Percentiles rank a stretch among this genome's conserved stretches.
These are phyloP conservation scores for Coemansia sp. DNA, from an alignment of 192 early-diverging fungal species.

Conservation along the genomic window DNA sequence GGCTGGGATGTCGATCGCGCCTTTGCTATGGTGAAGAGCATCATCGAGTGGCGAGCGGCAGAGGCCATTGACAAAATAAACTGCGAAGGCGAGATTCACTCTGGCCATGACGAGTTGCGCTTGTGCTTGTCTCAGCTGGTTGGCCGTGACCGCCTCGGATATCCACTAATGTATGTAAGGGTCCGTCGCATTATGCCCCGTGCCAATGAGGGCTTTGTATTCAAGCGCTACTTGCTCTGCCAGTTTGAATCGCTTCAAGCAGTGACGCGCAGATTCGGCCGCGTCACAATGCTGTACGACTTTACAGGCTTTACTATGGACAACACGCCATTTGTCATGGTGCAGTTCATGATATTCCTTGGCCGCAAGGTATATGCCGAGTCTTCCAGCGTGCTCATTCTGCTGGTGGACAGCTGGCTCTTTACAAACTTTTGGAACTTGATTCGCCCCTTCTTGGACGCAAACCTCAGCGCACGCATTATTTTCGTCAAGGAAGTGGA, in stretches of 20 bases:
- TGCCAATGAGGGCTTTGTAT: slow-evolving; percentile 23
- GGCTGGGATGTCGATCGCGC: slow-evolving; percentile 43
- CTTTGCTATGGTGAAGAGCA: slow-evolving; percentile 17
- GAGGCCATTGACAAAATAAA: slow-evolving; percentile 38
- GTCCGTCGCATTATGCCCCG: slow-evolving; percentile 45
- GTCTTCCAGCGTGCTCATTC: slow-evolving; percentile 36
- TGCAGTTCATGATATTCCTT: slow-evolving; percentile 37
- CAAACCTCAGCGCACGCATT: slow-evolving; percentile 45
- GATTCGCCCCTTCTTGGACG: slow-evolving; percentile 44
- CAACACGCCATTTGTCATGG: slow-evolving; percentile 44
- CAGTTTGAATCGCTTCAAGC: slow-evolving; percentile 31
- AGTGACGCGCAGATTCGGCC: slow-evolving; percentile 21
- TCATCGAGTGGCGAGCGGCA: slow-evolving; percentile 36
- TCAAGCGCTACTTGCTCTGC: slow-evolving; percentile 36
- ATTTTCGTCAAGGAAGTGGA: slow-evolving; percentile 40
- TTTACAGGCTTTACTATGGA: slow-evolving; percentile 48
- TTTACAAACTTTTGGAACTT: slow-evolving; percentile 51
- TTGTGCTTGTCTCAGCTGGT: slow-evolving; percentile 30
- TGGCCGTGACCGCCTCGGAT: slow-evolving; percentile 29
- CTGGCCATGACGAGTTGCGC: slow-evolving; percentile 36
- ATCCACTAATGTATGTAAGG: slow-evolving; percentile 26
- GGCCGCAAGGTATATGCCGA: slow-evolving; percentile 43
- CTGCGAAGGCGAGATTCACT: slow-evolving; percentile 26
- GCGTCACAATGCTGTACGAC: slow-evolving; percentile 38
- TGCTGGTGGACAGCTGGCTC: slow-evolving; percentile 56